Evolutionary conservation across 2,329 filamentous ascomycete genomes (phyloP).

Genomic region (Periconia sp.): DNA sequence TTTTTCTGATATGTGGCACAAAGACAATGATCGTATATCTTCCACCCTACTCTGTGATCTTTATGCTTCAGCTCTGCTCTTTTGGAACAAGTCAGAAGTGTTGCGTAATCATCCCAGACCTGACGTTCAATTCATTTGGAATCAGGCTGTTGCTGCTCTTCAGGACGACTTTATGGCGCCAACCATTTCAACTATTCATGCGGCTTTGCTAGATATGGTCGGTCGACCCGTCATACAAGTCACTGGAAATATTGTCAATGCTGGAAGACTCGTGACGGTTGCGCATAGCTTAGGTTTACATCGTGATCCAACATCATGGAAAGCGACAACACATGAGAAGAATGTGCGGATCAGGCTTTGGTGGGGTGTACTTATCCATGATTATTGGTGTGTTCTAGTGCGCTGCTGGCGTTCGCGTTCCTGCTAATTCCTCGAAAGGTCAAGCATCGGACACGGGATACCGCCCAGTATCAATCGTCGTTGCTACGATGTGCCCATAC

Average conservation of each 20-base stretch:
- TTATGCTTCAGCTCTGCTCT: conserved; percentile 21
- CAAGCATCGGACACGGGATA: conserved; percentile 27
- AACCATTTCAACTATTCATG: conserved; percentile 25
- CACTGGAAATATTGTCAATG: conserved; percentile 25
- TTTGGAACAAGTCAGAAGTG: conserved; percentile 17
- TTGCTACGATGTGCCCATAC: conserved; percentile 21
- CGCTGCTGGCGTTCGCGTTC: neutral
- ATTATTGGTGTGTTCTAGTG: conserved; percentile 15
- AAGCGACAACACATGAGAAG: conserved; percentile 19
- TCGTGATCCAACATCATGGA: conserved; percentile 22
- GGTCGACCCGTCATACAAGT: conserved; percentile 25
- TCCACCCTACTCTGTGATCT: conserved; percentile 22
- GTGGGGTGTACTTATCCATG: conserved; percentile 28
- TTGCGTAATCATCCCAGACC: conserved; percentile 14
- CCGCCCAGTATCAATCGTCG: conserved; percentile 20
- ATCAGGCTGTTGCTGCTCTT: conserved; percentile 21
- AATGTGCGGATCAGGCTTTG: conserved; percentile 24
- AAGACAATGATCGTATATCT: conserved; percentile 18
- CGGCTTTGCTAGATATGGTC: conserved; percentile 23
- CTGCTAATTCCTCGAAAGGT: no score
- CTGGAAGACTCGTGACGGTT: conserved; percentile 24
- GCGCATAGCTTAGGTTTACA: conserved; percentile 27
- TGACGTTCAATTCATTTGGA: conserved; percentile 25
- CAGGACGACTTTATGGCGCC: conserved; percentile 27
- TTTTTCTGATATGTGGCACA: conserved; percentile 20